Evolutionary conservation across 2,329 filamentous ascomycete species (phyloP).

Genomic region (Bipolaris oryzae): DNA sequence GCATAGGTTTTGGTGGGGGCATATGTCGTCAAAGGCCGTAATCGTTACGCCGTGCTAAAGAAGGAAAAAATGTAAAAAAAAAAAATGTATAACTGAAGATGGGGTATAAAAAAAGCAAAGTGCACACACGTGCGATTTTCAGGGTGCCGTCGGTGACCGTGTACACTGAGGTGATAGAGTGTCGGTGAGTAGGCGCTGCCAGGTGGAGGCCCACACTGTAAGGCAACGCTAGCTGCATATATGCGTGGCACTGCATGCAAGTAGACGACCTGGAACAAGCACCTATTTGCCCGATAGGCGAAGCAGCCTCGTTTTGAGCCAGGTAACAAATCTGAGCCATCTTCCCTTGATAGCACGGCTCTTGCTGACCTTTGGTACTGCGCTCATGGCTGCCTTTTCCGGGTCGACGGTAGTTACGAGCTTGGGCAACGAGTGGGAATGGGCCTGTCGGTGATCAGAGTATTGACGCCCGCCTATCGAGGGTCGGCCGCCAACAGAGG

Average conservation of each 20-base stretch:
- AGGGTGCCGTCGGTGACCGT: background rate
- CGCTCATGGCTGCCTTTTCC: constrained; percentile 35
- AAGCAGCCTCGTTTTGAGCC: constrained; percentile 62
- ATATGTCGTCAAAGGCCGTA: constrained; percentile 26
- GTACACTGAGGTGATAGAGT: background rate
- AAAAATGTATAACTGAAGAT: constrained; percentile 9
- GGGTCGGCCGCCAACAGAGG: constrained; percentile 36
- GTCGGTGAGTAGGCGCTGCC: background rate
- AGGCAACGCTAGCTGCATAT: background rate
- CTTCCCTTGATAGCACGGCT: constrained; percentile 48
- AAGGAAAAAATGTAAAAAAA: constrained; percentile 3
- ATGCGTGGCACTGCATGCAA: constrained; percentile 5
- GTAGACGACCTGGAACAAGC: background rate
- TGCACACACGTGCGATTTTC: background rate
- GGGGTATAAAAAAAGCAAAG: constrained; percentile 9
- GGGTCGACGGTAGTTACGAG: constrained; percentile 36
- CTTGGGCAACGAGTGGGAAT: constrained; percentile 45
- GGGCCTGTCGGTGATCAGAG: constrained; percentile 45
- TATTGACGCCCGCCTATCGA: constrained; percentile 48
- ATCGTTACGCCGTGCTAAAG: constrained; percentile 33
- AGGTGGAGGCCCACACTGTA: background rate
- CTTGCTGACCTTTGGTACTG: constrained; percentile 41
- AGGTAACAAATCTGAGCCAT: constrained; percentile 63
- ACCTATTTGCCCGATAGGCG: constrained; percentile 48
- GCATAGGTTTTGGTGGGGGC: constrained; percentile 17